phyloP scores from a whole-genome alignment of 2,329 filamentous ascomycete genomes.

The Colletotrichum sansevieriae region DNA sequence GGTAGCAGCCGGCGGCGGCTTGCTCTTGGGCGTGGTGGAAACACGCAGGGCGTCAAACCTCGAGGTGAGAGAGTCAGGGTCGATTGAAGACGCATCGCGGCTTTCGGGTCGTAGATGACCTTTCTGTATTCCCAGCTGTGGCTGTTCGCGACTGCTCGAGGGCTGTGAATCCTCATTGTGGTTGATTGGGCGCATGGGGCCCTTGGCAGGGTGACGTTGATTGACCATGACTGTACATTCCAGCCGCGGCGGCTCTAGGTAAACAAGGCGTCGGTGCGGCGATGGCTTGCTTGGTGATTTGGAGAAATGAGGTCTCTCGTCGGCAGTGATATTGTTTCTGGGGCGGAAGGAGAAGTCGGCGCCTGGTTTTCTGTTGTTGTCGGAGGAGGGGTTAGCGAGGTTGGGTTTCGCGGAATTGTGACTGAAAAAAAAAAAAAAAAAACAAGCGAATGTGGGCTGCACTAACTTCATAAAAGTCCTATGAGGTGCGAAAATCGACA shows the following conservation, averaged over 20 bases:
- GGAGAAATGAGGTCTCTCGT: conserved; percentile 43
- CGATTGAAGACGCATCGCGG: conserved; percentile 30
- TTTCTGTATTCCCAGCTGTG: conserved; percentile 38
- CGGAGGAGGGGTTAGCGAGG: conserved; percentile 28
- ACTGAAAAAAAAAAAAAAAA: not conserved
- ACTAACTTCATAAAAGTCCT: conserved; percentile 15
- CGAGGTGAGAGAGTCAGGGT: conserved; percentile 39
- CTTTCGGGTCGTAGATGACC: conserved; percentile 46
- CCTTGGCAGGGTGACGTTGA: conserved; percentile 61
- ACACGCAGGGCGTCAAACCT: conserved; percentile 42
- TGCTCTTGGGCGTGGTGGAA: conserved; percentile 25
- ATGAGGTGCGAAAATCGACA: not conserved
- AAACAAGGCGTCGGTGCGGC: conserved; percentile 12
- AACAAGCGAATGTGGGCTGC: conserved; percentile 24
- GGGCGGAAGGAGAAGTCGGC: conserved; percentile 50
- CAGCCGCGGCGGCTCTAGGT: not conserved
- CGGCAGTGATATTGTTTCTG: conserved; percentile 48
- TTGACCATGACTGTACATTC: conserved; percentile 57
- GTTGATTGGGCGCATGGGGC: conserved; percentile 55
- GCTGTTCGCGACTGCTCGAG: conserved; percentile 45
- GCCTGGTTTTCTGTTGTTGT: conserved; percentile 47
- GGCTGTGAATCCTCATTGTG: conserved; percentile 49
- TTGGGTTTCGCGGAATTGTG: not conserved
- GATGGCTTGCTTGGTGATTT: conserved; percentile 24
- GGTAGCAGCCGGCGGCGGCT: conserved; percentile 14